A percentile compares a stretch with the other conserved stretches of the same genome.
Evolutionary conservation across 139 green algal genomes (phyloP).

Genomic region (Chlamydomonas schloesseri): DNA sequence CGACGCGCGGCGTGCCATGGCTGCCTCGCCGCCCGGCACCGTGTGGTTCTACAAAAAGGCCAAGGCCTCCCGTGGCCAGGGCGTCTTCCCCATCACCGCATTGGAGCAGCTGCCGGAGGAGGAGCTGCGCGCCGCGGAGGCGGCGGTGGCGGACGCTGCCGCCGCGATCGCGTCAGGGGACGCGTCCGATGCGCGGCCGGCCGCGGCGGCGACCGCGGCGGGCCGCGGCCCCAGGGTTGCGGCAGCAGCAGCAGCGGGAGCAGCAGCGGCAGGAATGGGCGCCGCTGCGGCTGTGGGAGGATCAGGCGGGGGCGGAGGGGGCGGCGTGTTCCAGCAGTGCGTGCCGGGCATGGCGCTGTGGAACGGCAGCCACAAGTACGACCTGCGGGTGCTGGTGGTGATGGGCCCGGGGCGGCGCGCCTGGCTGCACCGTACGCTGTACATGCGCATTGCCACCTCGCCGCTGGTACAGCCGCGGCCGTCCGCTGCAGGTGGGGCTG

Average conservation of each 20-base stretch:
- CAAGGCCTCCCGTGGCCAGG: background rate
- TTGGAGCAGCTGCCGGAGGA: background rate
- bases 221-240: no score
- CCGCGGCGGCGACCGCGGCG: no score
- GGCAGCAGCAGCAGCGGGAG: background rate
- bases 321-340: background rate
- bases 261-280: background rate
- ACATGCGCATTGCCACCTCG: background rate
- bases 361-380: background rate
- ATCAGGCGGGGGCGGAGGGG: no score
- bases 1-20: background rate
- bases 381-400: conserved; percentile 16
- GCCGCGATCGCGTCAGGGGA: background rate
- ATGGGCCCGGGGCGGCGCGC: conserved; percentile 3
- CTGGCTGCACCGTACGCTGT: conserved; percentile 14
- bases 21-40: background rate
- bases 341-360: background rate
- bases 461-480: background rate
- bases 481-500: no score
- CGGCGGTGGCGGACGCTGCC: background rate
- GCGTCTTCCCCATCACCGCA: conserved; percentile 7
- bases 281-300: no score
- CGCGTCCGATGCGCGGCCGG: background rate
- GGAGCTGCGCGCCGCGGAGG: background rate
- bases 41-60: conserved; percentile 20